Evolutionary conservation across 2,329 filamentous ascomycete genomes (phyloP).

Genomic region (Alternaria conjuncta): DNA sequence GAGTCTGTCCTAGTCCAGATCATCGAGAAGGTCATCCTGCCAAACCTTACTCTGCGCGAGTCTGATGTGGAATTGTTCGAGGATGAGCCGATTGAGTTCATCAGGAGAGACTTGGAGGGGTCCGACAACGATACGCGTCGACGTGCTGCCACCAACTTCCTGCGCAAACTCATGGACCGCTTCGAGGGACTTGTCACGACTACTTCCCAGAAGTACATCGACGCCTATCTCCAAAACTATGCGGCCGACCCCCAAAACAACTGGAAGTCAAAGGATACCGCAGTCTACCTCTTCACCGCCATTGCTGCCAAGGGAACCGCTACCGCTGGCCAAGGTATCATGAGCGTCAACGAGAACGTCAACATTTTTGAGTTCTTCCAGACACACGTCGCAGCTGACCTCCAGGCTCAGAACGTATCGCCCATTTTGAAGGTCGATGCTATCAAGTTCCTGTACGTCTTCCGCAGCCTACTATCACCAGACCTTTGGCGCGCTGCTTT

Average conservation of each 20-base stretch:
- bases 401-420: slow-evolving; percentile 74
- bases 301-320: slow-evolving; percentile 91
- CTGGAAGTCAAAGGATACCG: slow-evolving; percentile 98
- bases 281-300: slow-evolving; percentile 94
- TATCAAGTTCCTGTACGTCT: slow-evolving; percentile 97
- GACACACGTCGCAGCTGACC: slow-evolving; percentile 86
- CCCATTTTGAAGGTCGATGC: slow-evolving; percentile 95
- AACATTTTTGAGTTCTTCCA: slow-evolving; percentile 96
- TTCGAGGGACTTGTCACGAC: slow-evolving; percentile 85
- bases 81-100: slow-evolving; percentile 98
- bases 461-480: slow-evolving; percentile 91
- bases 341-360: slow-evolving; percentile 80
- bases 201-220: slow-evolving; percentile 86
- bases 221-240: slow-evolving; percentile 79
- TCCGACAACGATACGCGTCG: slow-evolving; percentile 94
- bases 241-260: slow-evolving; percentile 69
- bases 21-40: slow-evolving; percentile 93
- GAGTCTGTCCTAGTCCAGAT: slow-evolving; percentile 81
- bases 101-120: slow-evolving; percentile 90
- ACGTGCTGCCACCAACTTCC: slow-evolving; percentile 91
- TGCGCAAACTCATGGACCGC: slow-evolving; percentile 85
- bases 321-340: slow-evolving; percentile 87
- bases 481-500: slow-evolving; percentile 92
- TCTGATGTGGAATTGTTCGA: slow-evolving; percentile 96
- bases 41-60: slow-evolving; percentile 89